Percentiles rank a stretch among this genome's conserved stretches.
Conservation (phyloP, 169 alveolate genomes). For the Cyclospora cayetanensis region DNA sequence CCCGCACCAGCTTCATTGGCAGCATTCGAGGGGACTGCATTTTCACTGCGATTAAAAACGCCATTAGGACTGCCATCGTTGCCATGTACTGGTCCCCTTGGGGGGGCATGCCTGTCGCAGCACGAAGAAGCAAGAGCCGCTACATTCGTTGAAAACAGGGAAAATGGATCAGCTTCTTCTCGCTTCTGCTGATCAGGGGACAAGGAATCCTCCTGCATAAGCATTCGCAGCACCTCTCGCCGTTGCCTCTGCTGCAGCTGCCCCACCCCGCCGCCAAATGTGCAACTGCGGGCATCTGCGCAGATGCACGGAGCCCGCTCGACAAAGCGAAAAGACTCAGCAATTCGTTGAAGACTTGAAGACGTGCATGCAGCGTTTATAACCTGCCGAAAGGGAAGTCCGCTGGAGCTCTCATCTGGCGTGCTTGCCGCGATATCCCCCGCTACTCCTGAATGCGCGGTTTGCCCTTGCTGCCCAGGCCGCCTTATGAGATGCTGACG, state of each 20-base stretch:
- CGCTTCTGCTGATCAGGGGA: neutral
- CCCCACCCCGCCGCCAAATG: constrained; percentile 1
- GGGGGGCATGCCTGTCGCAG: neutral
- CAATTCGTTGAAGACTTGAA: neutral
- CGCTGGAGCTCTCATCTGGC: neutral
- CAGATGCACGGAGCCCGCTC: neutral
- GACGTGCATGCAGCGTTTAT: constrained; percentile 3
- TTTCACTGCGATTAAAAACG: neutral
- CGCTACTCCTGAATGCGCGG: neutral
- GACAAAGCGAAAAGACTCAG: neutral
- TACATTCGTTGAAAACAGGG: neutral
- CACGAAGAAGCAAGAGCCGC: neutral
- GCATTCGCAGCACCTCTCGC: neutral
- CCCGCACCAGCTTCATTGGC: neutral
- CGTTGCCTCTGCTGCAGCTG: neutral
- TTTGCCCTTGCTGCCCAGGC: neutral
- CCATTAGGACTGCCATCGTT: neutral
- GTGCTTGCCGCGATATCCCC: neutral
- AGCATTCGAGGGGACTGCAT: neutral
- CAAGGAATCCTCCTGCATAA: neutral
- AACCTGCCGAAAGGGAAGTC: neutral
- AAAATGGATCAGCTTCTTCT: neutral
- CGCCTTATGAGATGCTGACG: neutral
- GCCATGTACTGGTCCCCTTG: neutral
- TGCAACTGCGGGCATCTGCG: neutral